Base-by-base conservation (phyloP, 805 yeast species). In the Candida argentea region DNA sequence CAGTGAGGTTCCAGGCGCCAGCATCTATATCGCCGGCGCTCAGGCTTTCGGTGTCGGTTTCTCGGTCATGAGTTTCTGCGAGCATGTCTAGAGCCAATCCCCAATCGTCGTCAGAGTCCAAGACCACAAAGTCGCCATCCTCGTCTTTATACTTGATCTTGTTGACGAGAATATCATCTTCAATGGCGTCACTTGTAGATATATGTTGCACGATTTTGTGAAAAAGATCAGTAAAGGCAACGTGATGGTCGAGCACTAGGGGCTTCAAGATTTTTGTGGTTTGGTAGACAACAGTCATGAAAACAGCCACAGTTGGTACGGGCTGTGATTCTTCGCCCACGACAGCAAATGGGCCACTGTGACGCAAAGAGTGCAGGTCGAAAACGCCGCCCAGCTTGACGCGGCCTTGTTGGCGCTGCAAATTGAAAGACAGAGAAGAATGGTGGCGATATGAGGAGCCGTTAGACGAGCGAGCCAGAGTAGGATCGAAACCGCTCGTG, bases 51-150 rank as follows among this genome's bases (percentile, higher is more conserved):
- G 7, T 7, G 10, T 18, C 20, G 10, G 20, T 39, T 12, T 32
- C 29, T 13, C 38, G 46, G 33, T 39, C 42, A 6, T 37, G 34
- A 15, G 48, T 32, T 32, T 61, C 67, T 10, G 58, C 61, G 25
- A 58, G 42, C 62, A 57, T 57, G 37, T 84, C 95, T 32, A 78
- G 67, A 2, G 94, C 96, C 48, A 87, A 73, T 16, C 52, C 56
- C 83, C 95, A 81, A 49, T 89, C 97, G 29, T 89, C 96, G 36
- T 79, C 80, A 18, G 85, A 73, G 39, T 76, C 81, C 54, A 89
- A 73, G 26, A 81, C 75, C 24, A 91, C 93, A 48, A 72, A 79
- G 50, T 91, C 98, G 11, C 94, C 95, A 49, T 91, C 98, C 54
- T 91, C 98, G 52, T 91, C 98, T 48, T 74, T 75, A 49, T 85